Base-by-base conservation (phyloP, 2,329 filamentous ascomycete species). In the Calonectria montana region DNA sequence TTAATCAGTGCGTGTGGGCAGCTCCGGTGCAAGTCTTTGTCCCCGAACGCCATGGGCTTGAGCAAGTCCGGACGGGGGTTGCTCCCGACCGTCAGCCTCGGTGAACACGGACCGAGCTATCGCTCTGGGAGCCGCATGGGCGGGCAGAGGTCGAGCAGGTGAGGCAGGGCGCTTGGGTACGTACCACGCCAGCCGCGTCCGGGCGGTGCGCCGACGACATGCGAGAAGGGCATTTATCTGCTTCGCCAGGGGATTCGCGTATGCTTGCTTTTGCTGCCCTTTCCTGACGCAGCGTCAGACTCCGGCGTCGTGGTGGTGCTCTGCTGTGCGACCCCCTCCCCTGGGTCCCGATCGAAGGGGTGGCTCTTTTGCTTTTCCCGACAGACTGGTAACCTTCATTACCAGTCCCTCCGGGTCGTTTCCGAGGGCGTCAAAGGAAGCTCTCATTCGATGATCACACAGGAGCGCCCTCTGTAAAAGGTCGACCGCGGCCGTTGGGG, bases 341-440 rank as follows among this genome's bases (percentile, higher is more conserved):
- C 69, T 53, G 75, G 67, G 65, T 27, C 53, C 55, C 57, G 65
- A 72, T 74, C 70, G 67, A 68, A 48, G 50, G 69, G 65, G 65
- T 62, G 67, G 61, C 65, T 48, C 67, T 76, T 71, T 74, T 66
- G 48, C 66, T 61, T 70, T 67, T 79, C 75, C 77, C 76, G 73
- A 76, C 74, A 73, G 76, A 72, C 70, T 76, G 77, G 77, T 78
- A 78, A 74, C 59, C 70, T 68, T 65, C 64, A 71, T 73, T 65
- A 47, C 68, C 63, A 71, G 48, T 50, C 66, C 62, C 64, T 69
- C 39, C 72, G 72, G 71, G 65, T 75, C 74, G 53, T 50, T 70
- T 74, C 74, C 70, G 57, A 69, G 66, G 35, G 55, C 53, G 62
- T 27, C 65, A 43, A 65, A 64, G 37, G 48, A 39, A 55, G 25